phyloP scores from a whole-genome alignment of 768 basidiomycete genomes.

The Termitomyces sp. region DNA sequence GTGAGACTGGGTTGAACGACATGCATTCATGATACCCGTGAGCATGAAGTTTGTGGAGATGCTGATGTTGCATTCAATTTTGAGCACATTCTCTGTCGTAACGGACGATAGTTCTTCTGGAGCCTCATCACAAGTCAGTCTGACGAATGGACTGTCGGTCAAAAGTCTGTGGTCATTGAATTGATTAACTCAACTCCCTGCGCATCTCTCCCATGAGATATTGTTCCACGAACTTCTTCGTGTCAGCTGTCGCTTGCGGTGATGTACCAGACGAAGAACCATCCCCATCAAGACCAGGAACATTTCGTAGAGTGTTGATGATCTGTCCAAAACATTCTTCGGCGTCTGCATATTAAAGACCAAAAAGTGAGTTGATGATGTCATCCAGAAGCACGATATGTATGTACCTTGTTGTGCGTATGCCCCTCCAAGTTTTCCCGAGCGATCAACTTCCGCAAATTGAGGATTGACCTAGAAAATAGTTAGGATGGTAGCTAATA shows the following conservation, averaged over 20 bases:
- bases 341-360: conserved; percentile 58
- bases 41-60: conserved; percentile 84
- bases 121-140: conserved; percentile 79
- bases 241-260: conserved; percentile 25
- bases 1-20: conserved; percentile 9
- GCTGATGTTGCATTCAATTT: conserved; percentile 93
- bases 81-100: conserved; percentile 70
- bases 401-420: conserved; percentile 77
- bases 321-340: conserved; percentile 88
- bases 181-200: conserved; percentile 46
- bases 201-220: conserved; percentile 78
- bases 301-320: conserved; percentile 66
- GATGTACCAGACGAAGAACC: conserved; percentile 14
- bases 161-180: neutral
- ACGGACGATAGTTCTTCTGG: conserved; percentile 70
- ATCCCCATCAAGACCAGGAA: conserved; percentile 44
- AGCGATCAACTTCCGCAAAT: conserved; percentile 72
- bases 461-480: conserved; percentile 68
- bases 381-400: conserved; percentile 24
- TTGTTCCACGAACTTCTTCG: conserved; percentile 71
- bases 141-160: conserved; percentile 24
- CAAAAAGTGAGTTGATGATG: neutral
- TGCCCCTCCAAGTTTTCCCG: conserved; percentile 30
- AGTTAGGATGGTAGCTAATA: neutral
- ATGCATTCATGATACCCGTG: conserved; percentile 77